Evolutionary conservation across 2,329 filamentous ascomycete species (phyloP).

Genomic region (Fonsecaea nubica): DNA sequence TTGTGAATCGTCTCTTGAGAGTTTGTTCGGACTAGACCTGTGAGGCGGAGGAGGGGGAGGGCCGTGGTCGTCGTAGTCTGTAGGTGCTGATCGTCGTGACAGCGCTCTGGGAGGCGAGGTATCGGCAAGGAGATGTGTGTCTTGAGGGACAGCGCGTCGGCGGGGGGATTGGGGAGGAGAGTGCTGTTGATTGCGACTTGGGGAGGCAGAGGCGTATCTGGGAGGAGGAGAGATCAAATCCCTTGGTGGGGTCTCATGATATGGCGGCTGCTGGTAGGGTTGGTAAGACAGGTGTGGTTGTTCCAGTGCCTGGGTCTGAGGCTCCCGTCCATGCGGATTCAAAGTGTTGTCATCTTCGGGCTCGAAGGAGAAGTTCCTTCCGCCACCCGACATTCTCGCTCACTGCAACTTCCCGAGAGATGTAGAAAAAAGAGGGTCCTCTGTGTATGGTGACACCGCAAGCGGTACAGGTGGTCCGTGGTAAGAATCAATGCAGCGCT

Average conservation of each 20-base stretch:
- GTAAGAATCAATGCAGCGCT: neutral
- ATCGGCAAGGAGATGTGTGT: conserved; percentile 29
- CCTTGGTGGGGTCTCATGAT: conserved; percentile 37
- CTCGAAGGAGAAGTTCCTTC: conserved; percentile 41
- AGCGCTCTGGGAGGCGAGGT: conserved; percentile 30
- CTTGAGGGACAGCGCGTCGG: conserved; percentile 27
- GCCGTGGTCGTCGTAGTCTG: conserved; percentile 28
- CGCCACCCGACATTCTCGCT: conserved; percentile 30
- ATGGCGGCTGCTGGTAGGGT: conserved; percentile 28
- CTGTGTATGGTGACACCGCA: neutral
- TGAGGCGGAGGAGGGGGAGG: conserved; percentile 42
- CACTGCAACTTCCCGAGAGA: conserved; percentile 22
- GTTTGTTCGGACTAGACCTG: conserved; percentile 41
- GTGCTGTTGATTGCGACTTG: conserved; percentile 23
- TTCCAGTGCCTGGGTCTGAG: conserved; percentile 22
- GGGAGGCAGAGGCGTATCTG: conserved; percentile 34
- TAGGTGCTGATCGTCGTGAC: conserved; percentile 13
- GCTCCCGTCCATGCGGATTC: conserved; percentile 6
- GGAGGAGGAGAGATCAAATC: conserved; percentile 41
- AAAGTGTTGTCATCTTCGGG: conserved; percentile 36
- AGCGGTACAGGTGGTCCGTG: neutral
- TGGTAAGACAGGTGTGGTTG: conserved; percentile 22
- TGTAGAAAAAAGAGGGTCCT: neutral
- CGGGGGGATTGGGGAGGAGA: conserved; percentile 33
- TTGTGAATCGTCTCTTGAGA: conserved; percentile 35